phyloP scores from a whole-genome alignment of 1,284 basidiomycete genomes.

The Trichosporon sp. region DNA sequence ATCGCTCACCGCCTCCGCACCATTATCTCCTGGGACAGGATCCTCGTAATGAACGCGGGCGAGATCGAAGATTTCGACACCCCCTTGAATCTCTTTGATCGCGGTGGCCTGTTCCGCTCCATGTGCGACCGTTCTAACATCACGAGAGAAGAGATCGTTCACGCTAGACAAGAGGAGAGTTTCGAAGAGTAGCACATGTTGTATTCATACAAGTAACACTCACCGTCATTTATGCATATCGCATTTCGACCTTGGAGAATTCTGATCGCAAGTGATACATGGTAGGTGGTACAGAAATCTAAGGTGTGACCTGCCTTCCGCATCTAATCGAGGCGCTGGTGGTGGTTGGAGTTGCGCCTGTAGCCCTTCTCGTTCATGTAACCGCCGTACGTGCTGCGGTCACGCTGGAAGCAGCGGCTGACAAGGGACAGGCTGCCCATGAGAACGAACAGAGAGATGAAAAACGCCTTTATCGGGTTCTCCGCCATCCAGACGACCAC shows the following conservation, averaged over 20 bases:
- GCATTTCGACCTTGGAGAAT: too few species aligned
- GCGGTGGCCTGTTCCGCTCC: slow-evolving; percentile 39
- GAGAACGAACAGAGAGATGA: slow-evolving; percentile 31
- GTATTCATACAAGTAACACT: neutral
- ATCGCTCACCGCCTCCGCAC: slow-evolving; percentile 72
- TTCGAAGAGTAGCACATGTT: neutral
- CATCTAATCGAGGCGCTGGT: slow-evolving; percentile 13
- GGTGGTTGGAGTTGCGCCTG: neutral
- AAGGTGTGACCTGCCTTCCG: too few species aligned
- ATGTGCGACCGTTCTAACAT: slow-evolving; percentile 48
- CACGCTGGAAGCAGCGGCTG: slow-evolving; percentile 30
- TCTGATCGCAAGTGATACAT: slow-evolving; percentile 1
- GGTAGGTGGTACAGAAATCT: neutral
- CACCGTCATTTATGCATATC: neutral
- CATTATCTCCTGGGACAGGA: slow-evolving; percentile 52
- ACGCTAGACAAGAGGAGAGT: slow-evolving; percentile 16
- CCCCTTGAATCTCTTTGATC: slow-evolving; percentile 43
- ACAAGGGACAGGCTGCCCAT: slow-evolving; percentile 33
- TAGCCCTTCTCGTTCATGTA: slow-evolving; percentile 19
- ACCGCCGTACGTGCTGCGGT: slow-evolving; percentile 10
- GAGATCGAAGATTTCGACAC: slow-evolving; percentile 40
- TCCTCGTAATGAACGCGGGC: slow-evolving; percentile 44
- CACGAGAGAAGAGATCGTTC: slow-evolving; percentile 42
- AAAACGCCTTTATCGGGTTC: slow-evolving; percentile 41
- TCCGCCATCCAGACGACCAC: slow-evolving; percentile 25